Percentiles rank a stretch among this genome's conserved stretches.
Conservation (phyloP, 805 yeast species). For the Hanseniaspora guilliermondii region DNA sequence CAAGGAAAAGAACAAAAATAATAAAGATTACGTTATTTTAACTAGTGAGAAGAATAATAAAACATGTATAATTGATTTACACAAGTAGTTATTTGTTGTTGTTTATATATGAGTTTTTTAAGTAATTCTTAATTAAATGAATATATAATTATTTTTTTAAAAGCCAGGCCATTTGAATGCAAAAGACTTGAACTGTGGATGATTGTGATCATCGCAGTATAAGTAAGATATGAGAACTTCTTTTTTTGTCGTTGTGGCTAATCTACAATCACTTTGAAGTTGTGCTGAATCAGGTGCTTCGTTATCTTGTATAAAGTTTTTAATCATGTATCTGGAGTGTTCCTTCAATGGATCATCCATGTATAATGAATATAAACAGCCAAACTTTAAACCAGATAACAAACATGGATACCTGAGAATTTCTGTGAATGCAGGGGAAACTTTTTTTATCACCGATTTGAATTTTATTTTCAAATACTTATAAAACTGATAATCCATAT, state of each 20-base stretch:
- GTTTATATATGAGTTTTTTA: neutral
- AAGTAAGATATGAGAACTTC: neutral
- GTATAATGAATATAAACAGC: conserved; percentile 6
- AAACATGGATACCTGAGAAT: conserved; percentile 2
- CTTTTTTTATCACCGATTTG: neutral
- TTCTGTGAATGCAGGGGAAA: neutral
- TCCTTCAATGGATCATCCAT: conserved; percentile 6
- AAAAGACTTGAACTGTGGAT: neutral
- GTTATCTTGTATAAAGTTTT: neutral
- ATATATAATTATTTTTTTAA: neutral
- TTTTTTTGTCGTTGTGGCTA: conserved; percentile 6
- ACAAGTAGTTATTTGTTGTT: conserved; percentile 29
- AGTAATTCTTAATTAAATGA: neutral
- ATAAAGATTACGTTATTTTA: conserved; percentile 62
- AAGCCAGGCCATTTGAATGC: conserved; percentile 10
- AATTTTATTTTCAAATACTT: conserved; percentile 7
- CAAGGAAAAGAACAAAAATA: conserved; percentile 54
- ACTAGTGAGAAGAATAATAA: conserved; percentile 69
- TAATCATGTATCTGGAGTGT: conserved; percentile 8
- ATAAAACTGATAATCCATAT: conserved; percentile 1
- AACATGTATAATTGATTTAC: conserved; percentile 54
- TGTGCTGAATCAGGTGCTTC: neutral
- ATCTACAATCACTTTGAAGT: conserved; percentile 12
- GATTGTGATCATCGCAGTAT: neutral
- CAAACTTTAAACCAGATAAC: conserved; percentile 3